Evolutionary conservation across 768 basidiomycete genomes (phyloP).

Genomic region (Sarcodon aspratus): DNA sequence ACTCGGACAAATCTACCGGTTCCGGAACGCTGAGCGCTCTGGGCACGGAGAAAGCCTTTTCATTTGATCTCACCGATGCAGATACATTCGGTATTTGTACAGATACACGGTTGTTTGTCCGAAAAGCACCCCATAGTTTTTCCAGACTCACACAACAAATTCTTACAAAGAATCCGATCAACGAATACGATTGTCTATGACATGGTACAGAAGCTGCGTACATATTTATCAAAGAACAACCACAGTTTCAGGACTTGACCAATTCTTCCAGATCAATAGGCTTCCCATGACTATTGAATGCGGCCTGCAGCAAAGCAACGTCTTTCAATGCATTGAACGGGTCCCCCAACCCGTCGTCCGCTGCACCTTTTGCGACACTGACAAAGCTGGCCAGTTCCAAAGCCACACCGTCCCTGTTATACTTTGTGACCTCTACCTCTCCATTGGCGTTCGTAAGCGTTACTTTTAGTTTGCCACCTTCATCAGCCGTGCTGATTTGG

Average conservation of each 20-base stretch:
- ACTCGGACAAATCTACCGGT: too few relatives aligned
- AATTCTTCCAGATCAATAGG: conserved; percentile 42
- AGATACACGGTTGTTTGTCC: too few relatives aligned
- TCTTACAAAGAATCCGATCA: too few relatives aligned
- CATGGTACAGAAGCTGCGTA: background rate
- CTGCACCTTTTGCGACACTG: conserved; percentile 33
- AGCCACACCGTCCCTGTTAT: conserved; percentile 38
- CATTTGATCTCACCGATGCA: too few relatives aligned
- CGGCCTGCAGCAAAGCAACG: conserved; percentile 72
- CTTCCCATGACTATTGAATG: conserved; percentile 52
- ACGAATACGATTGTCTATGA: too few relatives aligned
- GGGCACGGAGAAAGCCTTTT: too few relatives aligned
- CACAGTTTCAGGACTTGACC: conserved; percentile 5
- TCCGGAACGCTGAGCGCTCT: too few relatives aligned
- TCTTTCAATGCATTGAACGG: conserved; percentile 58
- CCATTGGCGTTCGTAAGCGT: conserved; percentile 2
- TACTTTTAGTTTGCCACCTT: conserved; percentile 5
- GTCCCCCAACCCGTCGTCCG: conserved; percentile 43
- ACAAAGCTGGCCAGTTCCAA: conserved; percentile 51
- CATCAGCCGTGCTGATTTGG: conserved; percentile 37
- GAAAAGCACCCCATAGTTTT: too few relatives aligned
- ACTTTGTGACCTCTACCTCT: conserved; percentile 31
- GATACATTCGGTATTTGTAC: too few relatives aligned
- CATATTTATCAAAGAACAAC: background rate
- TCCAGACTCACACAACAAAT: too few relatives aligned